Base-by-base conservation (phyloP, 2,329 filamentous ascomycete species). In the Colletotrichum falcatum region DNA sequence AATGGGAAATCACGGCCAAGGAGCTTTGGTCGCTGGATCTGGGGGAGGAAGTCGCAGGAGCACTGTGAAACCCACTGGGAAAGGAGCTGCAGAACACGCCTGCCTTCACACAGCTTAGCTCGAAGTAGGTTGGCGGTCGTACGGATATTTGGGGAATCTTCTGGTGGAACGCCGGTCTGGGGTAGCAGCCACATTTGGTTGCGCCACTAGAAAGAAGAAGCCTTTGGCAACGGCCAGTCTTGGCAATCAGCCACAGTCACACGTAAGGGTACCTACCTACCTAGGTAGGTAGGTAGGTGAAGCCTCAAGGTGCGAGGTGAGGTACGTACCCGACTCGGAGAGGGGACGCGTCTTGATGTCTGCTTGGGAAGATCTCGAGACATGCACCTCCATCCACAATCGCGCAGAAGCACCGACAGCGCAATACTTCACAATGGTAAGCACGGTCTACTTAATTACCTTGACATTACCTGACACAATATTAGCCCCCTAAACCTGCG, bases 21-120 rank as follows among this genome's bases (percentile, higher is more conserved):
- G 66, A 72, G 70, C 70, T 72, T 70, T 68, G 70, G 62, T 56
- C 70, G 58, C 58, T 23, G 23, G 53, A 66, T n/a, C n/a, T n/a
- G 66, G 61, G 56, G 12, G 44, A 46, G 20, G 20, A 46, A 46
- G 28, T 49, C 42, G 53, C 44, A 62, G 48, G 51, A 58, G 46
- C 51, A 59, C 66, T 37, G 46, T 70, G 67, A 70, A 67, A 70
- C 67, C 65, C 44, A 49, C 51, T 62, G 58, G 51, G 8, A 28
- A 46, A 61, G 64, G 51, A 70, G 67, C 64, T 62, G 35, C 67
- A 70, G 67, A 70, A 61, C 46, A 39, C 46, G 56, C 44, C 44
- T 28, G 26, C 16, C 63, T 49, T 35, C 56, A 55, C 20, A 16
- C 30, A 58, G 44, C 20, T 44, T 67, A 61, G 18, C 58, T 64